Conservation (phyloP, 139 green algal genomes). For the Volvox africanus region DNA sequence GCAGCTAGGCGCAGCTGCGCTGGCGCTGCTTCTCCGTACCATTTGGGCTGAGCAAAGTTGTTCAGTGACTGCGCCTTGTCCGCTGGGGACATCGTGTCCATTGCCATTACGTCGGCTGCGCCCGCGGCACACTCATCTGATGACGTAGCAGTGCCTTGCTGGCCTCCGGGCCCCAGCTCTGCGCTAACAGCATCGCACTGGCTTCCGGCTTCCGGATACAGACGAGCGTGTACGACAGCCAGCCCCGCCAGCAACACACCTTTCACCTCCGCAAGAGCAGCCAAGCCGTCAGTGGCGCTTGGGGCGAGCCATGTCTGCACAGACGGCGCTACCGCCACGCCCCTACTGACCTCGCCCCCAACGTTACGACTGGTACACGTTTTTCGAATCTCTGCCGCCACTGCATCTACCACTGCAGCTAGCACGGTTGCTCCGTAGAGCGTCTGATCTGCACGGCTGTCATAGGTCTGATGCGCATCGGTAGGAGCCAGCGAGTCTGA, state of each 20-base stretch:
- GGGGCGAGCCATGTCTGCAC: not conserved
- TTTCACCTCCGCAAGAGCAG: constrained; percentile 7
- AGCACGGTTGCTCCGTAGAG: constrained; percentile 28
- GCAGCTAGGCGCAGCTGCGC: constrained; percentile 39
- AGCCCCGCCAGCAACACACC: not conserved
- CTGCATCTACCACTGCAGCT: constrained; percentile 14
- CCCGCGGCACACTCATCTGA: not conserved
- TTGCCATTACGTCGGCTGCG: not conserved
- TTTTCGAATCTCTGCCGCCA: constrained; percentile 5
- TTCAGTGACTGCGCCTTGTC: too few relatives aligned
- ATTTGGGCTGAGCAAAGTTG: not conserved
- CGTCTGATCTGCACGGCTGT: not conserved
- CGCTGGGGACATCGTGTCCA: not conserved
- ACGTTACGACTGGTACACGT: not conserved
- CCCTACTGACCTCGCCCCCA: not conserved
- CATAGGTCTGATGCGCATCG: not conserved
- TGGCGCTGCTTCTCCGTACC: not conserved
- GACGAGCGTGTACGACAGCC: not conserved
- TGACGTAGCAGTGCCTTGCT: too few relatives aligned
- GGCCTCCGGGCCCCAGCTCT: too few relatives aligned
- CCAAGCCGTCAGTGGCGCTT: not conserved
- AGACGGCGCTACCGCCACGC: not conserved
- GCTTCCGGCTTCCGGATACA: not conserved
- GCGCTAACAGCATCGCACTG: too few relatives aligned
- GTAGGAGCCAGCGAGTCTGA: not conserved